Evolutionary conservation across 2,329 filamentous ascomycete genomes (phyloP), one percentile per base, ranked within the genome.

Genomic region (Bipolaris sorokiniana): DNA sequence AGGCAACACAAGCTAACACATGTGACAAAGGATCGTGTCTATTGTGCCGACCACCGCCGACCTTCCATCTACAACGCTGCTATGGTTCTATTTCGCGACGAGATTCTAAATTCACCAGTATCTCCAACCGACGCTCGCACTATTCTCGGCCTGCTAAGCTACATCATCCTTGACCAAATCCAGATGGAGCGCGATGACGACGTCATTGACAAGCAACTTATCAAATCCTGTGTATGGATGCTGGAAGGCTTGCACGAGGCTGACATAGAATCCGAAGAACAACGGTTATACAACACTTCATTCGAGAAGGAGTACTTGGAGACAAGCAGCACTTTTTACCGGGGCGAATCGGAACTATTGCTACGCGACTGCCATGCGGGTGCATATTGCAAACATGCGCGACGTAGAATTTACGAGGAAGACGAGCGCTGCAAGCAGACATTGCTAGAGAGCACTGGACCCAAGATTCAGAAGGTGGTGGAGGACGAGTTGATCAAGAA

Each of bases 131-230:
- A 79, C 67, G 49, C 56, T 76, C 81, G 78, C 6, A 77, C 76
- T n/a, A 85, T 96, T 7, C 88, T 90, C 44, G 84, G 89, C 52
- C 86, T 97, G 6, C 80, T 98, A 23, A 91, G 90, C 67, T 86
- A 87, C 5, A 91, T 97, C 13, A 84, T 98, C 28, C 83, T 98
- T 3, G 93, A 97, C 62, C 91, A 97, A 77, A 90, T 99, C 63
- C 87, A 90, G 59, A 92, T 97, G 88, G 95, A 98, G 76, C 84
- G 95, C 26, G 88, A 92, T 56, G 95, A 94, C 26, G 92, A 97
- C 67, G 85, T 91, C 13, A 93, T 98, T 59, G 91, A 98, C 75
- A 88, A 90, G 65, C 85, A 86, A 34, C 82, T 97, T 4, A 86
- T 98, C 65, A 90, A 91, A 64, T 89, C 90, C 49, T 94, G 91